Evolutionary conservation across 768 basidiomycete genomes (phyloP).

Genomic region (Termitomyces sp.): DNA sequence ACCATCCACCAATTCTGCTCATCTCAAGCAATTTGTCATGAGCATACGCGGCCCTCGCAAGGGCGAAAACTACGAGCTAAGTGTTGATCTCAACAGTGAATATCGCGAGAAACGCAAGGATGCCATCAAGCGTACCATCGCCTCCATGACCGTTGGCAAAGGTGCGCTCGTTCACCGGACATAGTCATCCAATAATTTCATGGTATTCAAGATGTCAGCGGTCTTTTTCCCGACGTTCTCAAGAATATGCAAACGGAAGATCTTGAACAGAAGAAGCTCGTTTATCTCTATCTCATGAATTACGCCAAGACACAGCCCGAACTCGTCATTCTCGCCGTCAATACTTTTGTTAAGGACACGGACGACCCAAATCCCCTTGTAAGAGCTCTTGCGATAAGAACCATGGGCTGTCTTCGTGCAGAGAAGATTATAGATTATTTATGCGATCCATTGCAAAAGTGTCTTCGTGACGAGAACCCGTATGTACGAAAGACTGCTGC

Average conservation of each 20-base stretch:
- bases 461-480: slow-evolving; percentile 91
- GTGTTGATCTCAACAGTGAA: slow-evolving; percentile 94
- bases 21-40: slow-evolving; percentile 24
- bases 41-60: slow-evolving; percentile 57
- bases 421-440: slow-evolving; percentile 99
- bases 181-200: slow-evolving; percentile 2
- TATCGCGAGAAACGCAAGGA: slow-evolving; percentile 95
- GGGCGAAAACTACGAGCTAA: slow-evolving; percentile 97
- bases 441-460: slow-evolving; percentile 90
- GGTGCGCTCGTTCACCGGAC: slow-evolving; percentile 39
- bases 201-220: slow-evolving; percentile 64
- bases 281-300: slow-evolving; percentile 99
- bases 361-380: slow-evolving; percentile 97
- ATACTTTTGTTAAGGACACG: slow-evolving; percentile 97
- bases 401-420: slow-evolving; percentile 95
- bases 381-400: slow-evolving; percentile 92
- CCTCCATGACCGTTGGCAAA: slow-evolving; percentile 99
- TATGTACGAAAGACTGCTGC: slow-evolving; percentile 99
- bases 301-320: slow-evolving; percentile 99
- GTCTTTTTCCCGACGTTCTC: slow-evolving; percentile 95
- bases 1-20: neutral
- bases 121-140: slow-evolving; percentile 96
- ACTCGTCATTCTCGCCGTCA: slow-evolving; percentile 97
- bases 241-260: slow-evolving; percentile 99
- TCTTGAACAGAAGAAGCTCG: slow-evolving; percentile 99